A percentile compares a stretch with the other conserved stretches of the same genome.
phyloP scores from a whole-genome alignment of 768 basidiomycete genomes.

The Leccinum arenicola region DNA sequence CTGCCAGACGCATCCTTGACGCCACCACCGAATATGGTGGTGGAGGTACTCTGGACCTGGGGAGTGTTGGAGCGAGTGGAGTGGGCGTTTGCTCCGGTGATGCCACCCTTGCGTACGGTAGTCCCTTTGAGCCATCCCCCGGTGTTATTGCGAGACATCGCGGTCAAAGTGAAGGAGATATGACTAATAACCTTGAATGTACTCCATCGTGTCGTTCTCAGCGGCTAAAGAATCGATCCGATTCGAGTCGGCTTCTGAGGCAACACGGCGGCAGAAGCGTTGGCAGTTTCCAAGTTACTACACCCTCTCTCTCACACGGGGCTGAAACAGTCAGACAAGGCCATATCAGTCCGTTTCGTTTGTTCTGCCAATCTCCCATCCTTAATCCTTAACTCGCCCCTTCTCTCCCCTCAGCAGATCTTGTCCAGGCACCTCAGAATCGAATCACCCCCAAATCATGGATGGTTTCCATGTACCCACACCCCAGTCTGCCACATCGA shows the following conservation, averaged over 20 bases:
- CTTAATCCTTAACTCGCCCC: not conserved
- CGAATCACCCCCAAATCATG: constrained; percentile 15
- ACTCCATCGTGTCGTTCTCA: not conserved
- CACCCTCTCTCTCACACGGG: not conserved
- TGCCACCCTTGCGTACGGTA: constrained; percentile 66
- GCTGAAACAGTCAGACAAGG: constrained; percentile 7
- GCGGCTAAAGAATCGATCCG: constrained; percentile 11
- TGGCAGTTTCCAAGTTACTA: not conserved
- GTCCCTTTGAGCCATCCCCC: constrained; percentile 69
- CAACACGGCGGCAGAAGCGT: constrained; percentile 8
- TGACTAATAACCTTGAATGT: constrained; percentile 5
- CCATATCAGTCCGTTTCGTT: constrained; percentile 11
- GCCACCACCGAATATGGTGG: constrained; percentile 76
- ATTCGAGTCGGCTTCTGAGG: constrained; percentile 9
- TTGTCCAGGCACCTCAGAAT: not conserved
- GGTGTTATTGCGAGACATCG: constrained; percentile 31
- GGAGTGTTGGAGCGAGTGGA: constrained; percentile 64
- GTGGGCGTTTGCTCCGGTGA: constrained; percentile 37
- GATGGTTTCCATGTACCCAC: constrained; percentile 23
- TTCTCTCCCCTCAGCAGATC: not conserved
- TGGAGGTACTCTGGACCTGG: constrained; percentile 67
- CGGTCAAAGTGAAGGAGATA: not conserved
- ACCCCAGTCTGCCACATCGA: constrained; percentile 15
- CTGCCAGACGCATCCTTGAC: constrained; percentile 85
- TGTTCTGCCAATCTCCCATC: not conserved